Evolutionary conservation across 306 rosid genomes (phyloP).

Genomic region (Myrica gale): DNA sequence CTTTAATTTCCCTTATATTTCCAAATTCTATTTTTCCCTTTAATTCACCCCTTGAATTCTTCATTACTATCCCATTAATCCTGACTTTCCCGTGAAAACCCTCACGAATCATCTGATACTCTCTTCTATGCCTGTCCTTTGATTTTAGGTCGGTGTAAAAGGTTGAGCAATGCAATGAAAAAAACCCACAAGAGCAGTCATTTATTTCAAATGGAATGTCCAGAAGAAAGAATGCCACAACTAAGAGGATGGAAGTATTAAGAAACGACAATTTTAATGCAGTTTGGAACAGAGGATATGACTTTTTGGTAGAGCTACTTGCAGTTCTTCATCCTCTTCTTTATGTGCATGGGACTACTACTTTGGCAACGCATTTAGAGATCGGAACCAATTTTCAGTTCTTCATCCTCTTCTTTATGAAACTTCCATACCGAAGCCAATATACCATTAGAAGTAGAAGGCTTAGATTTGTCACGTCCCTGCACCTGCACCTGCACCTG

Average conservation of each 20-base stretch:
- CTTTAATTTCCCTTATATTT: too few relatives aligned
- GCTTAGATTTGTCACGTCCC: constrained; percentile 23
- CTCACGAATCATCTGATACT: neutral
- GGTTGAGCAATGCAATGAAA: neutral
- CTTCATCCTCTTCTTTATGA: constrained; percentile 35
- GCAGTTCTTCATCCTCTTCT: too few relatives aligned
- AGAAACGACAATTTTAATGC: too few relatives aligned
- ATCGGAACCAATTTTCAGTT: neutral
- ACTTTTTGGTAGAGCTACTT: too few relatives aligned
- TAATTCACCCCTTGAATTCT: neutral
- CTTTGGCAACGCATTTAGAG: neutral
- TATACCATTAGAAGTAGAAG: constrained; percentile 32
- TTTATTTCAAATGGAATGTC: neutral
- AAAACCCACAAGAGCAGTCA: neutral
- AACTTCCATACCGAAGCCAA: constrained; percentile 50
- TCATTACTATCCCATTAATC: neutral
- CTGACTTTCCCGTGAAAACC: neutral
- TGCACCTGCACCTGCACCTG: constrained; percentile 33
- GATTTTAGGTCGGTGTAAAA: neutral
- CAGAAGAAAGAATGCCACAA: neutral
- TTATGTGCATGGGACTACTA: neutral
- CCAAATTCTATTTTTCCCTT: too few relatives aligned
- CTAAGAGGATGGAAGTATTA: too few relatives aligned
- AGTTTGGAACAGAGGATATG: too few relatives aligned
- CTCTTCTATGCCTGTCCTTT: neutral